phyloP scores from a whole-genome alignment of 2,329 filamentous ascomycete genomes.

The Arthrobotrys pseudoclavata region DNA sequence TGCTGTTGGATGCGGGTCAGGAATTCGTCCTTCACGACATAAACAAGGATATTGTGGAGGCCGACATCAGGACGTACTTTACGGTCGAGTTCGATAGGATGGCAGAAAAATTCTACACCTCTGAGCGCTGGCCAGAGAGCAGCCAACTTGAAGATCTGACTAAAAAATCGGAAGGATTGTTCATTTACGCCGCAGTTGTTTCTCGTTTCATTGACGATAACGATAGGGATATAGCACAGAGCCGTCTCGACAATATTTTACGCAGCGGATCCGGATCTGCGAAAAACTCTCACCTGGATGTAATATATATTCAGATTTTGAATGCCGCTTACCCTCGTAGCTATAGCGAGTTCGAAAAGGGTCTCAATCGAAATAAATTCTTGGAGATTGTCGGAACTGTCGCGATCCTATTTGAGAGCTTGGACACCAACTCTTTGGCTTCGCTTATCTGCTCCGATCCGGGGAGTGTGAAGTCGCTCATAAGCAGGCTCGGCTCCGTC shows the following conservation, averaged over 20 bases:
- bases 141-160: conserved; percentile 59
- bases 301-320: conserved; percentile 21
- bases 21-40: conserved; percentile 18
- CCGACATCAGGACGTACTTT: conserved; percentile 63
- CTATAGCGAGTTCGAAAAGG: background rate
- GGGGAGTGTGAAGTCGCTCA: background rate
- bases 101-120: background rate
- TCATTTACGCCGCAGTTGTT: conserved; percentile 63
- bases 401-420: conserved; percentile 1
- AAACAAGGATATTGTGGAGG: conserved; percentile 55
- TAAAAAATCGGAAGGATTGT: conserved; percentile 61
- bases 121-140: conserved; percentile 53
- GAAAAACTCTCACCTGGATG: conserved; percentile 9
- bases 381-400: conserved; percentile 2
- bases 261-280: background rate
- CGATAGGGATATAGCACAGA: conserved; percentile 8
- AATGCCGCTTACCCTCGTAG: background rate
- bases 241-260: conserved; percentile 12
- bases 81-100: conserved; percentile 45
- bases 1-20: background rate
- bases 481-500: background rate
- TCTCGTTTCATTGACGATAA: conserved; percentile 62
- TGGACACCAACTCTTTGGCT: background rate
- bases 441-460: background rate
- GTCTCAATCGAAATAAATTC: conserved; percentile 7